Percentiles rank a stretch among this genome's conserved stretches.
These are phyloP conservation scores for Populus pruinosa DNA, from an alignment of 345 rosid species.

Conservation along the genomic window DNA sequence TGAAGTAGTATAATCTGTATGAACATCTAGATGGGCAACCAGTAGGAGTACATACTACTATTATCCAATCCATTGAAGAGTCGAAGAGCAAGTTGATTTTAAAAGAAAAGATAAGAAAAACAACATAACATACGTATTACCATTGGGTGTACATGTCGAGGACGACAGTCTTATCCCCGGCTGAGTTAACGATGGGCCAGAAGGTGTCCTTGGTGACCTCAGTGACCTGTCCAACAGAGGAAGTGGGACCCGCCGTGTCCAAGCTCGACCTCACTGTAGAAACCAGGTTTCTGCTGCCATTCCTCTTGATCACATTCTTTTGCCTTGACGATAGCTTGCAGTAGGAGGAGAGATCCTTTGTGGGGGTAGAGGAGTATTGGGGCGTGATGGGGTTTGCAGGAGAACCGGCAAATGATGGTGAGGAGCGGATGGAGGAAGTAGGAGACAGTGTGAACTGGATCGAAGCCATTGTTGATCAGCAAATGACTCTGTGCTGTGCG, in stretches of 20 bases:
- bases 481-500: too few species aligned
- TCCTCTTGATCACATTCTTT: neutral
- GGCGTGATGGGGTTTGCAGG: constrained; percentile 18
- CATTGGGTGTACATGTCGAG: constrained; percentile 97
- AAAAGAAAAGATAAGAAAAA: neutral
- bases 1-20: too few species aligned
- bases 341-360: neutral
- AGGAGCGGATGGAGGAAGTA: constrained; percentile 22
- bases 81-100: neutral
- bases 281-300: constrained; percentile 6
- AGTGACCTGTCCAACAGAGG: constrained; percentile 67
- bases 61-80: neutral
- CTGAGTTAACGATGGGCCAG: constrained; percentile 88
- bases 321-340: neutral
- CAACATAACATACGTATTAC: constrained; percentile 20
- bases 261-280: constrained; percentile 53
- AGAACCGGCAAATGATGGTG: constrained; percentile 20
- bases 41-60: too few species aligned
- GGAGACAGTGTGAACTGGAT: constrained; percentile 18
- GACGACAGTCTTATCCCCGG: constrained; percentile 76
- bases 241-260: constrained; percentile 52
- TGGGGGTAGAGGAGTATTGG: constrained; percentile 3
- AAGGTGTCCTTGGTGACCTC: constrained; percentile 84
- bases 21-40: too few species aligned
- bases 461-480: constrained; percentile 11